phyloP scores from a whole-genome alignment of 441 rosid genomes.

The Jatropha multifida region DNA sequence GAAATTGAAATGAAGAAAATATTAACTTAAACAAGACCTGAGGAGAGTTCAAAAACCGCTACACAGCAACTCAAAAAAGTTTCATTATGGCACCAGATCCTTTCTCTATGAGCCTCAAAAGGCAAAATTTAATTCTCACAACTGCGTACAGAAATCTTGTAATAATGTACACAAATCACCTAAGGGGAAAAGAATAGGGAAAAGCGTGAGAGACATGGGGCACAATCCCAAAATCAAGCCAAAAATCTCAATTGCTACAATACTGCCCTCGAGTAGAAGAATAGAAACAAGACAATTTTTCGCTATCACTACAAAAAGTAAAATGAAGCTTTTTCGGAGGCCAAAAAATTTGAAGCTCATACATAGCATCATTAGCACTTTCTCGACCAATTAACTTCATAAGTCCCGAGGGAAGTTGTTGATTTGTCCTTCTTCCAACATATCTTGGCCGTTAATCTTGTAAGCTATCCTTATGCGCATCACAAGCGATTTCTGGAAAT shows the following conservation, averaged over 20 bases:
- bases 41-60: background rate
- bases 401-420: constrained; percentile 80
- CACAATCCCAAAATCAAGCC: constrained; percentile 27
- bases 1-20: constrained; percentile 7
- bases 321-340: constrained; percentile 26
- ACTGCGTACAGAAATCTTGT: constrained; percentile 34
- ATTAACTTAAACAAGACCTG: background rate
- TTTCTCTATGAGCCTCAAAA: constrained; percentile 25
- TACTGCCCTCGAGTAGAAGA: constrained; percentile 29
- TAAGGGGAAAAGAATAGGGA: constrained; percentile 16
- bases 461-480: constrained; percentile 94
- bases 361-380: constrained; percentile 21
- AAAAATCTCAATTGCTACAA: constrained; percentile 35
- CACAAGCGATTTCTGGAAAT: constrained; percentile 84
- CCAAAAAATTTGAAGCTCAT: constrained; percentile 19
- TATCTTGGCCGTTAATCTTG: constrained; percentile 69
- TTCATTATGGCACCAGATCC: constrained; percentile 3
- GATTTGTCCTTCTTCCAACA: constrained; percentile 91
- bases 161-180: constrained; percentile 55
- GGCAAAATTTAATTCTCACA: constrained; percentile 44
- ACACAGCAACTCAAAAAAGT: constrained; percentile 9
- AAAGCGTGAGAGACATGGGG: constrained; percentile 19
- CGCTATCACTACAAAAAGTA: constrained; percentile 32
- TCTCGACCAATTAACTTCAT: constrained; percentile 37
- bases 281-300: constrained; percentile 25